Evolutionary conservation across 1,284 basidiomycete species (phyloP), one percentile per base, ranked within the genome.

Genomic region (Tremellales sp.): DNA sequence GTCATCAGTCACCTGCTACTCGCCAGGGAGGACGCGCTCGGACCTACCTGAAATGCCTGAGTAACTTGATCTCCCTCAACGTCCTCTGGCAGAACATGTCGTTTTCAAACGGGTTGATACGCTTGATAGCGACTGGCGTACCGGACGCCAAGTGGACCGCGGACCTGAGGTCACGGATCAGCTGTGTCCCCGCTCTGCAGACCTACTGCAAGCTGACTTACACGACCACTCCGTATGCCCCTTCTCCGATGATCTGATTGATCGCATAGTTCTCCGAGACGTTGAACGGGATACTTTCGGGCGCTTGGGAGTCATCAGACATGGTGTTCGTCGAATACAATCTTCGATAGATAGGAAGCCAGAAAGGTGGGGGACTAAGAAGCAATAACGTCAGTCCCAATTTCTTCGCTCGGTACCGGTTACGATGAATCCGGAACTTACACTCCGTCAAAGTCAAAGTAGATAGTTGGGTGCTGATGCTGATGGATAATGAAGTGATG

Each of bases 91-190:
- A 88, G 74, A 90, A 93, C 87, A 92, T 90, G 27, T 86, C 86
- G 71, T 92, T 89, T 73, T 92, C 89, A 60, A 93, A 93, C 0
- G 89, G 90, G 7, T 86, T 83, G 77, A 93, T 92, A 78, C 89
- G 87, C 81, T 91, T 89, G 77, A 89, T 89, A 50, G 87, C 87
- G 56, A 90, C 87, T 68, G 85, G 86, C 46, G 85, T 83, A 36
- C 85, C 84, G 45, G 83, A 87, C 3, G 87, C 84, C 61, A 83
- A 74, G 70, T 93, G 89, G 2, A 89, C 80, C 2, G 89, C 90
- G 31, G 88, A 88, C 66, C 88, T 64, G 46, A 13, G 10, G 39
- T 33, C 29, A 33, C n/a, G n/a, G 15, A 36, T 36, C 13, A 36
- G 13, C 33, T 4, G 33, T 17, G 19, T 4, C 19, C 33, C 33